phyloP scores from a whole-genome alignment of 495 filamentous ascomycete genomes.

The Penicillium roqueforti region DNA sequence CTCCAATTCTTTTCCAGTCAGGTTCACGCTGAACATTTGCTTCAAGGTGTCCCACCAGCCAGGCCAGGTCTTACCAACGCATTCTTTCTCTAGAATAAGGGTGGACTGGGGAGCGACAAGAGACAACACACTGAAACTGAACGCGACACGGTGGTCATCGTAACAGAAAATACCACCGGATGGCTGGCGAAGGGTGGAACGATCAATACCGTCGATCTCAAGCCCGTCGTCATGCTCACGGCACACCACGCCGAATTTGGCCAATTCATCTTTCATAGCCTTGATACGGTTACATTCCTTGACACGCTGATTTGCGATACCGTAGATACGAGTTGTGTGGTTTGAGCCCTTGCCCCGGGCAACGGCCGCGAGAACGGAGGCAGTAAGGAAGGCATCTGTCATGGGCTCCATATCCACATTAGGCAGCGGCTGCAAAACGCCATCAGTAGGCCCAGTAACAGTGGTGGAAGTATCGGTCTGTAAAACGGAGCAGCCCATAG shows the following conservation, averaged over 20 bases:
- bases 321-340: conserved; percentile 75
- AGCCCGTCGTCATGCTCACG: conserved; percentile 91
- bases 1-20: conserved; percentile 67
- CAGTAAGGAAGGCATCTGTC: conserved; percentile 97
- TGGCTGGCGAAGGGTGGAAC: conserved; percentile 56
- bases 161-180: conserved; percentile 79
- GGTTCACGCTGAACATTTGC: conserved; percentile 64
- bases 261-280: conserved; percentile 93
- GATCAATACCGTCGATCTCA: conserved; percentile 68
- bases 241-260: conserved; percentile 90
- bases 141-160: conserved; percentile 96
- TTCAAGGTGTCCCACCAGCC: conserved; percentile 94
- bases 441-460: conserved; percentile 78
- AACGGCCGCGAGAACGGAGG: conserved; percentile 87
- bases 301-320: conserved; percentile 97
- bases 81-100: conserved; percentile 82
- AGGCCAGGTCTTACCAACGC: conserved; percentile 98
- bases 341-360: conserved; percentile 56
- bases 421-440: conserved; percentile 62
- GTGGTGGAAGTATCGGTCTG: conserved; percentile 86
- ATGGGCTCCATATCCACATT: conserved; percentile 98
- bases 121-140: conserved; percentile 94
- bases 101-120: conserved; percentile 68
- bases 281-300: conserved; percentile 97
- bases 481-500: conserved; percentile 90